Evolutionary conservation across 176 grass and related monocot species (phyloP).

Genomic region (Rhynchospora pubera): DNA sequence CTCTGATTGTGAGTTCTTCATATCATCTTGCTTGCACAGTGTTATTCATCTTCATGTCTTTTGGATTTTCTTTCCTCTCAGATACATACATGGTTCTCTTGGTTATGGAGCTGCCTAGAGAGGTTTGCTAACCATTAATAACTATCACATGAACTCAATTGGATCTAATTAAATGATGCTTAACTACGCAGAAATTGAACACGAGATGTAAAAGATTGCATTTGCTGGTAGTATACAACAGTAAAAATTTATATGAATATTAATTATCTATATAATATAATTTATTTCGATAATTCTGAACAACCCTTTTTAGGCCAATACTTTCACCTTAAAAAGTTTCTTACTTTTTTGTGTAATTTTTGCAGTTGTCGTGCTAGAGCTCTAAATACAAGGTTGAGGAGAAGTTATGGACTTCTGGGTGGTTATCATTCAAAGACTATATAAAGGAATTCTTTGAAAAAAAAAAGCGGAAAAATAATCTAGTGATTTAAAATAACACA

Average conservation of each 20-base stretch:
- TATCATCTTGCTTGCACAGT: not conserved
- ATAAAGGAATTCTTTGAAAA: not conserved
- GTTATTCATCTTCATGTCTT: not conserved
- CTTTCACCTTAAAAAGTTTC: not conserved
- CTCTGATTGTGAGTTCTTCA: conserved; percentile 42
- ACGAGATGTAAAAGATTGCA: not conserved
- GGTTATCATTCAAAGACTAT: not conserved
- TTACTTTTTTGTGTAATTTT: not conserved
- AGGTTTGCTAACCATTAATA: not conserved
- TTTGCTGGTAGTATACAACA: not conserved
- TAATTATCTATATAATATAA: not conserved
- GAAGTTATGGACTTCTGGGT: conserved; percentile 12
- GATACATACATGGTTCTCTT: not conserved
- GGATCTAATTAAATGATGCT: not conserved
- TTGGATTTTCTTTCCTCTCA: not conserved
- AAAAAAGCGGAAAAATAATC: not conserved
- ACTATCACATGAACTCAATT: not conserved
- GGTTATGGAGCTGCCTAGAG: too few relatives aligned
- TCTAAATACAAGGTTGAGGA: conserved; percentile 19
- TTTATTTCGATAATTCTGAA: not conserved
- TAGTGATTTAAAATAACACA: not conserved
- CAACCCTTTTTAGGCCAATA: not conserved
- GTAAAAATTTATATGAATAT: not conserved
- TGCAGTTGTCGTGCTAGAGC: conserved; percentile 48
- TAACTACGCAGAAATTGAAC: not conserved